Conservation (phyloP, 2,329 filamentous ascomycete species). For the Arthrinium phaeospermum region DNA sequence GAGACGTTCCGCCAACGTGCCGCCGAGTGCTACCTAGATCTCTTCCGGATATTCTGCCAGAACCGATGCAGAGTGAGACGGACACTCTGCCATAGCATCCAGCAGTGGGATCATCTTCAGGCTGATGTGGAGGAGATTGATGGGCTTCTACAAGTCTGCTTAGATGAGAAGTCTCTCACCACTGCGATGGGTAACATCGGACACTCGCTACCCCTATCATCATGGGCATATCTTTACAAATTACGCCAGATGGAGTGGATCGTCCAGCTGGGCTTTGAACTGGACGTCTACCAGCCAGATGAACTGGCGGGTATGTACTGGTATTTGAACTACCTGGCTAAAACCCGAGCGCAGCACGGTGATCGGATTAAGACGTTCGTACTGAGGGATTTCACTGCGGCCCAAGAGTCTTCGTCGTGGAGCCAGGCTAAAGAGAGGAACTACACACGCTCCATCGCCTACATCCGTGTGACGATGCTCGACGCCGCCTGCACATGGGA, state of each 20-base stretch:
- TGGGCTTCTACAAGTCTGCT: constrained; percentile 65
- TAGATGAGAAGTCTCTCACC: constrained; percentile 64
- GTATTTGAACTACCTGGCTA: constrained; percentile 78
- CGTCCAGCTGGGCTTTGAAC: constrained; percentile 91
- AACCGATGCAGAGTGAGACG: constrained; percentile 90
- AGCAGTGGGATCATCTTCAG: constrained; percentile 85
- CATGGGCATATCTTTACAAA: constrained; percentile 91
- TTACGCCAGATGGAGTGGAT: constrained; percentile 87
- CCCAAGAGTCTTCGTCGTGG: constrained; percentile 32
- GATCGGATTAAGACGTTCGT: constrained; percentile 76
- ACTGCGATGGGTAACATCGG: constrained; percentile 46
- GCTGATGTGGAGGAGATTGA: constrained; percentile 81
- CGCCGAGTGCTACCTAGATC: constrained; percentile 78
- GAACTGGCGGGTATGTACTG: constrained; percentile 91
- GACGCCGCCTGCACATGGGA: constrained; percentile 69
- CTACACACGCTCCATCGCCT: constrained; percentile 56
- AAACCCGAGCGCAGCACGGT: constrained; percentile 70
- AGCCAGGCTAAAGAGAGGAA: constrained; percentile 46
- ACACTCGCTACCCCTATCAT: constrained; percentile 76
- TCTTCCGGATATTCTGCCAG: constrained; percentile 84
- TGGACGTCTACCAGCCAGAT: constrained; percentile 85
- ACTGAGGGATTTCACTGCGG: constrained; percentile 45
- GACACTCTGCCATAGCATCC: constrained; percentile 82
- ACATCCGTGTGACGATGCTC: constrained; percentile 65
- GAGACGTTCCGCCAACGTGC: constrained; percentile 68